Conservation (phyloP, 2,329 filamentous ascomycete species). For the Westerdykella sp. region DNA sequence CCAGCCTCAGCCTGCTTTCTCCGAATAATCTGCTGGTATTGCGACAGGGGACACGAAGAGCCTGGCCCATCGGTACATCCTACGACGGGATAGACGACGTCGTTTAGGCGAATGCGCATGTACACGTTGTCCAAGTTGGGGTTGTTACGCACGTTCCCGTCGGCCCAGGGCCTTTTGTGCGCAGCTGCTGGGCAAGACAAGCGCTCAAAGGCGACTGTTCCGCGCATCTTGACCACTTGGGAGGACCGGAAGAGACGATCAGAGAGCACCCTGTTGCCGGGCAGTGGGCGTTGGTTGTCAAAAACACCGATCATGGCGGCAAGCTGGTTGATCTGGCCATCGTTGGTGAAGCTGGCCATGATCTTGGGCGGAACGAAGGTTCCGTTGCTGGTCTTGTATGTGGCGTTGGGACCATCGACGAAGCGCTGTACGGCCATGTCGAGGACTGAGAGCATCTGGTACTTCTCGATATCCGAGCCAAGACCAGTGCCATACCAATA, state of each 20-base stretch:
- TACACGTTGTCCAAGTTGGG: too few species aligned
- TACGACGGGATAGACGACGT: too few species aligned
- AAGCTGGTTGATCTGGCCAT: conserved; percentile 60
- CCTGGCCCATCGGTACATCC: too few species aligned
- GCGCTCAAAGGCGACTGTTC: conserved; percentile 59
- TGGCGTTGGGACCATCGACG: conserved; percentile 46
- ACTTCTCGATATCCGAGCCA: conserved; percentile 48
- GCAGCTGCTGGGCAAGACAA: conserved; percentile 44
- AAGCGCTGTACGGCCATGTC: conserved; percentile 50
- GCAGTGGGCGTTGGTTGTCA: conserved; percentile 49
- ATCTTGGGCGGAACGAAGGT: conserved; percentile 51
- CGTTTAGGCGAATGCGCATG: too few species aligned
- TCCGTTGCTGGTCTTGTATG: conserved; percentile 45
- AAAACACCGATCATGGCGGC: conserved; percentile 56
- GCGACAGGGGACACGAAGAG: too few species aligned
- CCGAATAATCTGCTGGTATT: too few species aligned
- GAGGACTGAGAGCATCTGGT: conserved; percentile 58
- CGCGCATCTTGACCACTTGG: conserved; percentile 56
- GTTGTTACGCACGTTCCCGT: too few species aligned
- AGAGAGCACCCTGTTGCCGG: conserved; percentile 43
- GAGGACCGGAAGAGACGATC: conserved; percentile 51
- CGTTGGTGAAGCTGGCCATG: conserved; percentile 58
- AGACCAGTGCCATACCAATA: conserved; percentile 63
- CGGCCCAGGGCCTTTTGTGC: too few species aligned
- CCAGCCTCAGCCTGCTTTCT: too few species aligned